Percentiles rank a stretch among this genome's conserved stretches.
Conservation (phyloP, 192 early-diverging fungal genomes). For the Coemansia asiatica region DNA sequence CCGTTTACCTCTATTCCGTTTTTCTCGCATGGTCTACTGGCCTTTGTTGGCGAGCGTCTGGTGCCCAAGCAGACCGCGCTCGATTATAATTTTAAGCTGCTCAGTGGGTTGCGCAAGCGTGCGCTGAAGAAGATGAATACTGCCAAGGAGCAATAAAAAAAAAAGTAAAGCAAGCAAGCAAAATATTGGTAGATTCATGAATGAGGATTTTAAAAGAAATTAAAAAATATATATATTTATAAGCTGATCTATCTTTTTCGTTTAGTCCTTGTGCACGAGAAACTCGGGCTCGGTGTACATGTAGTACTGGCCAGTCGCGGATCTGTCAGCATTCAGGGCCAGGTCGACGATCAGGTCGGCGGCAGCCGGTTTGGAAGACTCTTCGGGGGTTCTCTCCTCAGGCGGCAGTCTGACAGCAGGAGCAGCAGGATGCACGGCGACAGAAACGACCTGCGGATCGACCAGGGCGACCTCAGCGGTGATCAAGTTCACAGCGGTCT, state of each 20-base stretch:
- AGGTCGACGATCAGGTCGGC: slow-evolving; percentile 31
- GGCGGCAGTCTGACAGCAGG: slow-evolving; percentile 5
- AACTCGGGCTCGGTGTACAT: slow-evolving; percentile 40
- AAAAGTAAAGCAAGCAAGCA: no score
- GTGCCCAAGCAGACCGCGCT: slow-evolving; percentile 39
- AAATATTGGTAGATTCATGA: no score
- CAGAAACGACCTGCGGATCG: slow-evolving; percentile 21
- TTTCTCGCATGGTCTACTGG: slow-evolving; percentile 47
- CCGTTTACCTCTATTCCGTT: slow-evolving; percentile 56
- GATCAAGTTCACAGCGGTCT: slow-evolving; percentile 39
- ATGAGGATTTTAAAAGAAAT: no score
- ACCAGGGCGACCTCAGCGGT: slow-evolving; percentile 39
- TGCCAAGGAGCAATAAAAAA: background rate
- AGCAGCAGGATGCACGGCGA: slow-evolving; percentile 31
- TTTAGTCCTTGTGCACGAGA: background rate
- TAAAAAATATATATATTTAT: background rate
- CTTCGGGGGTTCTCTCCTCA: background rate
- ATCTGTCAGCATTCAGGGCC: slow-evolving; percentile 27
- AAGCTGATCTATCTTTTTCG: background rate
- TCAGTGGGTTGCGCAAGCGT: slow-evolving; percentile 45
- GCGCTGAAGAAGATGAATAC: slow-evolving; percentile 43
- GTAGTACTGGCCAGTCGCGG: slow-evolving; percentile 30
- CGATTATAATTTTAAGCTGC: slow-evolving; percentile 45
- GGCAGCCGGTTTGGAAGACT: slow-evolving; percentile 11
- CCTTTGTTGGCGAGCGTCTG: slow-evolving; percentile 37